Conservation (phyloP, 2,329 filamentous ascomycete species). For the Exophiala aquamarina region DNA sequence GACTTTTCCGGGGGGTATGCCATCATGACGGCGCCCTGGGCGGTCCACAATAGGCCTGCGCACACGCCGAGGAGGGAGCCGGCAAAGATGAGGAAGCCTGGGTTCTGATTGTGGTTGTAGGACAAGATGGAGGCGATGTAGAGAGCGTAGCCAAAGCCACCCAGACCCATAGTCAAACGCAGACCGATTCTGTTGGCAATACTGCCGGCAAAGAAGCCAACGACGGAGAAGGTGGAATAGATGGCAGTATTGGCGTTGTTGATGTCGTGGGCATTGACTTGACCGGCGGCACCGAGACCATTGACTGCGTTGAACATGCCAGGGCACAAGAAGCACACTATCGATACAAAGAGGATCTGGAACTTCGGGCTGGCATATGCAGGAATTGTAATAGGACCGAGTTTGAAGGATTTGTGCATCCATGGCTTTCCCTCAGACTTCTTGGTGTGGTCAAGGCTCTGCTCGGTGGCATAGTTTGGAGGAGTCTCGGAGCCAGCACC, state of each 20-base stretch:
- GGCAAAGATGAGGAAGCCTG: constrained; percentile 40
- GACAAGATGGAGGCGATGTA: constrained; percentile 40
- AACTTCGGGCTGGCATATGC: constrained; percentile 74
- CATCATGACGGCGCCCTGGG: constrained; percentile 54
- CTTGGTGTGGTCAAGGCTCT: constrained; percentile 2
- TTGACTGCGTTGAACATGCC: constrained; percentile 71
- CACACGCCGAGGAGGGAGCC: constrained; percentile 41
- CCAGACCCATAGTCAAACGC: constrained; percentile 32
- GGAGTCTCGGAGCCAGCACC: constrained; percentile 18
- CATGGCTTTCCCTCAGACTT: constrained; percentile 46
- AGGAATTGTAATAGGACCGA: constrained; percentile 55
- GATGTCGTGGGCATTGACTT: constrained; percentile 56
- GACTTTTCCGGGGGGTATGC: constrained; percentile 72
- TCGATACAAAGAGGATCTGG: constrained; percentile 69
- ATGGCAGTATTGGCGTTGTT: constrained; percentile 70
- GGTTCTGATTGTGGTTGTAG: constrained; percentile 41
- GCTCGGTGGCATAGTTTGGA: constrained; percentile 11
- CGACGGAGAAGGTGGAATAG: constrained; percentile 64
- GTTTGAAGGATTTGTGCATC: constrained; percentile 65
- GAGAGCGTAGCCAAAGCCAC: constrained; percentile 36
- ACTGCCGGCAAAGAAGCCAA: constrained; percentile 56
- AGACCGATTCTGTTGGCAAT: constrained; percentile 35
- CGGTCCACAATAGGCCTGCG: constrained; percentile 42
- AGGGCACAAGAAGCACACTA: constrained; percentile 71
- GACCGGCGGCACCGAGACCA: constrained; percentile 66